Evolutionary conservation across 805 yeast species (phyloP).

Genomic region (Cyberlindnera meyerae): DNA sequence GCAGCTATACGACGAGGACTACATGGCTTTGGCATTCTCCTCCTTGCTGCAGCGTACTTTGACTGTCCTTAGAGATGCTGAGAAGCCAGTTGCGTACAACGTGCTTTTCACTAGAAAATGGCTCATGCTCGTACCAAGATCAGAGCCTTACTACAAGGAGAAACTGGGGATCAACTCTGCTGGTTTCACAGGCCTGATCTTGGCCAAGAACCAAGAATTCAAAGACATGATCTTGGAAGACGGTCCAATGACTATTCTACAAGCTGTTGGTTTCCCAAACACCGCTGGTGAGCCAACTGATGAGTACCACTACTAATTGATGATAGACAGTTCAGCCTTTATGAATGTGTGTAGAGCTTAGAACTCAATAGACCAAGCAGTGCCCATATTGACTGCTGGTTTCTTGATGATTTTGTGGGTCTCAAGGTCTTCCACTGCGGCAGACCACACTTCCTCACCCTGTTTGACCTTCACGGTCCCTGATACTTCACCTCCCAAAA

Average conservation of each 20-base stretch:
- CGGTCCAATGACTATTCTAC: slow-evolving; percentile 47
- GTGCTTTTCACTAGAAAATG: slow-evolving; percentile 76
- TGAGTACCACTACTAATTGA: slow-evolving; percentile 57
- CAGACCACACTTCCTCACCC: slow-evolving; percentile 34
- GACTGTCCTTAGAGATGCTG: slow-evolving; percentile 55
- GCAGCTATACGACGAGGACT: slow-evolving; percentile 44
- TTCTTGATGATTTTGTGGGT: slow-evolving; percentile 37
- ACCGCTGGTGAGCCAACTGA: slow-evolving; percentile 52
- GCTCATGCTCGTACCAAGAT: slow-evolving; percentile 85
- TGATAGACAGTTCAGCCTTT: too few species aligned
- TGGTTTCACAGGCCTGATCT: slow-evolving; percentile 73
- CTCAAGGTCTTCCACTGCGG: slow-evolving; percentile 23
- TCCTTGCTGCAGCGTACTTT: slow-evolving; percentile 67
- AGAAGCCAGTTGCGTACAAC: slow-evolving; percentile 62
- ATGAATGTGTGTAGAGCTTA: too few species aligned
- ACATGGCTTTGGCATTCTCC: slow-evolving; percentile 63
- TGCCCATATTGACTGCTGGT: slow-evolving; percentile 43
- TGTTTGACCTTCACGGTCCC: slow-evolving; percentile 30
- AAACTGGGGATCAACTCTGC: slow-evolving; percentile 65
- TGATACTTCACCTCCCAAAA: slow-evolving; percentile 35
- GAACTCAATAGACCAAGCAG: slow-evolving; percentile 44
- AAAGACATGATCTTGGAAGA: slow-evolving; percentile 41
- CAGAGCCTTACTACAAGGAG: slow-evolving; percentile 42
- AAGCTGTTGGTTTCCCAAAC: slow-evolving; percentile 62
- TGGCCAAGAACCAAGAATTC: slow-evolving; percentile 64